Evolutionary conservation across 768 basidiomycete species (phyloP), one percentile per base, ranked within the genome.

Genomic region (Leccinum rimulosum): DNA sequence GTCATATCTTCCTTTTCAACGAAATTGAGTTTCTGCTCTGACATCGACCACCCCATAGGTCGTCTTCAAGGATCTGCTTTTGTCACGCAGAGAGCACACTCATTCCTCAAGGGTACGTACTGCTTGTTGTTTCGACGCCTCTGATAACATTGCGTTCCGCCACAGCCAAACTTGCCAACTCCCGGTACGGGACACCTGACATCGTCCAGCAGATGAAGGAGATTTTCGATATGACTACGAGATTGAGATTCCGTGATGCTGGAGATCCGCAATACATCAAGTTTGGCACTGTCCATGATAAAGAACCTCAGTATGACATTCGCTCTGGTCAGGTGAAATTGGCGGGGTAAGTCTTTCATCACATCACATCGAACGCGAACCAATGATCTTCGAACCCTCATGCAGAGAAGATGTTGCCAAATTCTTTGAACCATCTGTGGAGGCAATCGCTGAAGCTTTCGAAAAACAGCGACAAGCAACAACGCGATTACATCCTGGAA

Each of bases 391-490:
- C 3, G 1, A 30, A 28, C 3, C 1, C 2, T 30, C 0, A 0
- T 50, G 8, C 57, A 80, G 79, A 2, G 54, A 65, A 5, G 72
- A 76, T 5, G 69, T 82, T 5, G 73, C 70, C 3, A 61, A 57
- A 1, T 76, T 79, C 50, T 83, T 83, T 57, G 73, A 78, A 43
- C 77, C 76, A 0, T 80, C 80, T 0, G 63, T 81, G 9, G 53
- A 70, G 19, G 72, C 60, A 2, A 77, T 75, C 11, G 66, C 68
- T 3, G 70, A 70, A 3, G 75, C 74, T 4, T 73, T 82, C 8
- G 55, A 64, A 30, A 60, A 70, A 6, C 73, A 76, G 52, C 61
- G 60, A 3, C 17, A 53, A n/a, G 59, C 57, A 8, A 69, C 61
- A 12, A 65, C 68, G 1, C 40, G 25, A 14, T 57, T 65, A n/a